Evolutionary conservation across 2,329 filamentous ascomycete genomes (phyloP).

Genomic region (Aspergillus brunneoviolaceus): DNA sequence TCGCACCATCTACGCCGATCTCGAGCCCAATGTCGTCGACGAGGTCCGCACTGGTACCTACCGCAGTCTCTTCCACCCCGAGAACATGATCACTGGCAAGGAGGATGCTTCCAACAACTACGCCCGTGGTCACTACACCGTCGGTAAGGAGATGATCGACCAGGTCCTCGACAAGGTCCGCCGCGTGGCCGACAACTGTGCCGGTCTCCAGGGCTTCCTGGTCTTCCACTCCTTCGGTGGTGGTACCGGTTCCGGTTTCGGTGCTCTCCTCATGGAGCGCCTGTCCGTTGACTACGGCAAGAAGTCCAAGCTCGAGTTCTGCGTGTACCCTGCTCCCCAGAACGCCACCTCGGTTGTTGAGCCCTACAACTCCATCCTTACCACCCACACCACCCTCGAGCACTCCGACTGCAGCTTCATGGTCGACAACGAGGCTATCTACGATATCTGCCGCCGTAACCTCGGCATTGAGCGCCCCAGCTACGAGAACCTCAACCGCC

Average conservation of each 20-base stretch:
- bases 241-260: constrained; percentile 97
- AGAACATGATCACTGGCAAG: constrained; percentile 99
- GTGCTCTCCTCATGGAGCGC: constrained; percentile 97
- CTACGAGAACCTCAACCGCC: constrained; percentile 98
- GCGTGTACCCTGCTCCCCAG: constrained; percentile 96
- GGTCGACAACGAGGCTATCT: constrained; percentile 99
- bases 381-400: constrained; percentile 97
- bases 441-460: constrained; percentile 98
- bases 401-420: constrained; percentile 99
- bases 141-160: constrained; percentile 99
- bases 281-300: constrained; percentile 99
- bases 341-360: constrained; percentile 97
- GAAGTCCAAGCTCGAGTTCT: constrained; percentile 99
- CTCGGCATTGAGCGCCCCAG: constrained; percentile 95
- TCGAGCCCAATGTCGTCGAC: constrained; percentile 99
- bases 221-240: constrained; percentile 99
- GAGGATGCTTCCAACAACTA: constrained; percentile 99
- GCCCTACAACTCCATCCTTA: constrained; percentile 99
- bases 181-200: constrained; percentile 95
- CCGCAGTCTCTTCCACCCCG: constrained; percentile 95
- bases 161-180: constrained; percentile 97
- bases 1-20: constrained; percentile 98
- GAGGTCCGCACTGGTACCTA: constrained; percentile 98
- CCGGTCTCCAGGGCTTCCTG: constrained; percentile 96
- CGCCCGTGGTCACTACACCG: constrained; percentile 98